These are phyloP conservation scores for Haplosporangium sp. DNA, from an alignment of 371 early-diverging fungal genomes.

Conservation along the genomic window DNA sequence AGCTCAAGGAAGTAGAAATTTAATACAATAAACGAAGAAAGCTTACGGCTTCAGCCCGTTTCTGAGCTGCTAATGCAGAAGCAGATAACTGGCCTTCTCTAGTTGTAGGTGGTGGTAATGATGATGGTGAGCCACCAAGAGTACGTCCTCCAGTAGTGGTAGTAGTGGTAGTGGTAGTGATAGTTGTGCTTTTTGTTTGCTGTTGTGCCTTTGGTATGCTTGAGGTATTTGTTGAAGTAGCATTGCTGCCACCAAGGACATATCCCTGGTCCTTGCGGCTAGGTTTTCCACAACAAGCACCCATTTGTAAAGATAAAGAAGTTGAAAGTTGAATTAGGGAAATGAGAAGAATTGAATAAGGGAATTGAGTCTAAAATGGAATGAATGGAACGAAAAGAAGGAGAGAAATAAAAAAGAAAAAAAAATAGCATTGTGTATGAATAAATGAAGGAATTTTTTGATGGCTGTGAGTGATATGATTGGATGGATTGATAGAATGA, in stretches of 20 bases:
- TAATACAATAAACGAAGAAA: not conserved
- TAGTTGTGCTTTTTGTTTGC: conserved; percentile 8
- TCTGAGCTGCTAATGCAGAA: conserved; percentile 50
- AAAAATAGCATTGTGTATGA: too few relatives aligned
- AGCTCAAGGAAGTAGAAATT: too few relatives aligned
- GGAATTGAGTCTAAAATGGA: not conserved
- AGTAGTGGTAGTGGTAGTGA: not conserved
- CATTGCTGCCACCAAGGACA: conserved; percentile 40
- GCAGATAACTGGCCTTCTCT: conserved; percentile 30
- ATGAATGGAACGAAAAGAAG: conserved; percentile 6
- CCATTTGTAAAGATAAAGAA: conserved; percentile 14
- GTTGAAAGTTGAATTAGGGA: not conserved
- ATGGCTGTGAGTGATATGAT: too few relatives aligned
- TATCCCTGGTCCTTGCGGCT: conserved; percentile 38
- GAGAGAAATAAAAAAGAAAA: not conserved
- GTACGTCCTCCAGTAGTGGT: conserved; percentile 11
- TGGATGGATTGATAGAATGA: too few relatives aligned
- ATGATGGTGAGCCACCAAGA: conserved; percentile 3
- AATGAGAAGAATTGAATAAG: too few relatives aligned
- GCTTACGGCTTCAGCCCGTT: conserved; percentile 49
- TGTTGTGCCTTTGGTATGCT: conserved; percentile 3
- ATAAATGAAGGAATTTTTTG: too few relatives aligned
- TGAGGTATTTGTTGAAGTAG: conserved; percentile 14
- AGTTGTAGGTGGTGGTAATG: not conserved
- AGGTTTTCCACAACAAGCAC: conserved; percentile 54